A percentile compares a stretch with the other conserved stretches of the same genome.
phyloP scores from a whole-genome alignment of 805 yeast species.

The Spathaspora arborariae region DNA sequence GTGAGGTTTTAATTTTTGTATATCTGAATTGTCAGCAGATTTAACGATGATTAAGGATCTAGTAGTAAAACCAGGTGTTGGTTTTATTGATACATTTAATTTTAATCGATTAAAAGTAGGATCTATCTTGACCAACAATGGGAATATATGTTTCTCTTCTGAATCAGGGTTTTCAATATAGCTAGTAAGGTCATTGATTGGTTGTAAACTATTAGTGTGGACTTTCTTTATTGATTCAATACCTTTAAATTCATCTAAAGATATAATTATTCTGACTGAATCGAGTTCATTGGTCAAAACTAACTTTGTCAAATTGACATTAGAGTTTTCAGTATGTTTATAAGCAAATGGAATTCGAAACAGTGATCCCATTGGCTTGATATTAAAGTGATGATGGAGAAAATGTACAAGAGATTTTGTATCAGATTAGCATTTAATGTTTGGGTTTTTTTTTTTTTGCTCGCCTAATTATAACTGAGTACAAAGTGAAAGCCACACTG shows the following conservation, averaged over 20 bases:
- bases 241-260: constrained; percentile 15
- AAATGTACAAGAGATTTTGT: neutral
- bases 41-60: constrained; percentile 32
- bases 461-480: neutral
- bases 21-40: constrained; percentile 15
- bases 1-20: constrained; percentile 9
- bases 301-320: constrained; percentile 6
- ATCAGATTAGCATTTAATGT: neutral
- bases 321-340: neutral
- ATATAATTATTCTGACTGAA: constrained; percentile 16
- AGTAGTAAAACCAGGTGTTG: constrained; percentile 3
- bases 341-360: constrained; percentile 7
- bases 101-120: constrained; percentile 21
- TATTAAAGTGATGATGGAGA: neutral
- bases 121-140: constrained; percentile 29
- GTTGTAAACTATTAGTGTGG: constrained; percentile 13
- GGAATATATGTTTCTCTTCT: constrained; percentile 12
- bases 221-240: constrained; percentile 19
- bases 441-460: neutral
- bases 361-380: constrained; percentile 4
- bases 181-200: constrained; percentile 13
- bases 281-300: constrained; percentile 25
- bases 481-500: neutral
- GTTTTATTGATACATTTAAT: constrained; percentile 23
- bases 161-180: constrained; percentile 23